Evolutionary conservation across 495 filamentous ascomycete species (phyloP).

Genomic region (Trichoderma reesei): DNA sequence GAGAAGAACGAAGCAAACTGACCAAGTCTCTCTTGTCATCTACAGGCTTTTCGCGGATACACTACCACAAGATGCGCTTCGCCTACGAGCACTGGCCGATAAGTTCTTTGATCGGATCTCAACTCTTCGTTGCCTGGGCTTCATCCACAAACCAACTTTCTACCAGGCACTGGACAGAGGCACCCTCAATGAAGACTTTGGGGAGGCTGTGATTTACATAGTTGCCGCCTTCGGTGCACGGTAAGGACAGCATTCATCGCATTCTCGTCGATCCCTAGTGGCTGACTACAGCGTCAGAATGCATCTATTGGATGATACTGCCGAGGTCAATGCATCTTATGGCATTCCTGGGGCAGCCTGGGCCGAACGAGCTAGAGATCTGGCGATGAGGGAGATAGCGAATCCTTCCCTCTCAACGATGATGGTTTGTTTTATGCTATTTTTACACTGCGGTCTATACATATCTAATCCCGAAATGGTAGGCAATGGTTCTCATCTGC

Average conservation of each 20-base stretch:
- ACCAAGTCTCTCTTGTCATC: background rate
- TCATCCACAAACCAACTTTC: slow-evolving; percentile 29
- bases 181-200: slow-evolving; percentile 11
- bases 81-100: slow-evolving; percentile 20
- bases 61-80: slow-evolving; percentile 17
- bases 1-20: background rate
- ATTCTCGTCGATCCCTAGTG: background rate
- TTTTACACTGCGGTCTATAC: background rate
- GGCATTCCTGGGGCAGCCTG: slow-evolving; percentile 21
- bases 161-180: slow-evolving; percentile 23
- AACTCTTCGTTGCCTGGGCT: slow-evolving; percentile 27
- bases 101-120: slow-evolving; percentile 28
- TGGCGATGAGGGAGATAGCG: slow-evolving; percentile 24
- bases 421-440: slow-evolving; percentile 19
- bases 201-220: slow-evolving; percentile 23
- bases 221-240: slow-evolving; percentile 28
- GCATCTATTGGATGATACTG: background rate
- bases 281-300: background rate
- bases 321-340: slow-evolving; percentile 10
- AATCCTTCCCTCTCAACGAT: slow-evolving; percentile 21
- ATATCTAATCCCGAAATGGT: background rate
- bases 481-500: slow-evolving; percentile 26
- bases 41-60: slow-evolving; percentile 15
- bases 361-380: slow-evolving; percentile 21
- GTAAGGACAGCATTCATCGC: slow-evolving; percentile 15